Base-by-base conservation (phyloP, 2,329 filamentous ascomycete species). In the Ascochyta fabae region DNA sequence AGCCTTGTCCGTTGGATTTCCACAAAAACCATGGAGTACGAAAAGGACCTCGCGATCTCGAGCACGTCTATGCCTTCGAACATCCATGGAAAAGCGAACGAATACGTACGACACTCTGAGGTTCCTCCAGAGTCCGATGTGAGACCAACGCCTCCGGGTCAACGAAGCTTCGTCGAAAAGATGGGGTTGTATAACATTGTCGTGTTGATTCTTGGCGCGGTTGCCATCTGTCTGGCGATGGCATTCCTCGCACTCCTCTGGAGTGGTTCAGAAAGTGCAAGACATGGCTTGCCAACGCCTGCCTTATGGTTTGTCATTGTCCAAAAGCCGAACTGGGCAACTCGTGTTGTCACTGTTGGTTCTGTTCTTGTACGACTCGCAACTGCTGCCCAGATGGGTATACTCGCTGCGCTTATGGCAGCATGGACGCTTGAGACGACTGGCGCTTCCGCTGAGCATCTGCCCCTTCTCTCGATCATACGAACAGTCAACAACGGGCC, bases 241-340 rank as follows among this genome's bases (percentile, higher is more conserved):
- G 52, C 33, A 7, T 53, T 59, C 39, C 44, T 59, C 5, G 33
- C 29, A 16, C 48, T 59, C 15, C 22, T 56, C 1, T 59, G 52
- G 56, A 41, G 26, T 13, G 39, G 43, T 3, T 44, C 56, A 10
- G 38, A 38, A 6, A 46, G 43, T 22, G 44, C 45, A 16, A 43
- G 16, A 15, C 24, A 40, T 2, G 29, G 43, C 13, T 23, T 38
- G 4, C n/a, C 16, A 12, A 42, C 47, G 2, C 48, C 56, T 3
- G 7, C 9, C 3, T n/a, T 59, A 3, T 59, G 56, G 56, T 52
- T 10, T 10, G 4, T 7, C 23, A 55, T 55, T 13, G 44, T 44
- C 9, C 34, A 38, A 3, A 38, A 9, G 26, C 26, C 13, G 4
- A 35, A 38, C 12, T 52, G 48, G 48, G 40, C 48, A 1, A 36